Base-by-base conservation (phyloP, 345 rosid genomes). In the Dimocarpus longan region DNA sequence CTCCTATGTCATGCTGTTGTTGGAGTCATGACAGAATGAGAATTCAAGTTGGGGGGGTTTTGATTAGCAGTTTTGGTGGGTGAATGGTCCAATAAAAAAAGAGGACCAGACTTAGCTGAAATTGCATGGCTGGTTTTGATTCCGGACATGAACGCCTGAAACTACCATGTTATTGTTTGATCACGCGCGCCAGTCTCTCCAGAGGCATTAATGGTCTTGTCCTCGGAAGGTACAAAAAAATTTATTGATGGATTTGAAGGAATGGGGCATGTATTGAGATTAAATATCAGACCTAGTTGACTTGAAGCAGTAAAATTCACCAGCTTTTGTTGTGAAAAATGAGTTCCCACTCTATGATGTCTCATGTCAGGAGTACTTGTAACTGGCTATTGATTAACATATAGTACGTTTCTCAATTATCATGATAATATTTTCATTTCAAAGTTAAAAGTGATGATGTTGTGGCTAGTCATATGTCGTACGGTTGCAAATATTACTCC, bases 61-160 rank as follows among this genome's bases (percentile, higher is more conserved):
- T 10, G 5, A 59, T 8, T 7, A 50, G 24, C 16, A 13, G 18
- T 28, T 5, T 9, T 16, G 44, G 60, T 64, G 46, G 70, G 69
- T 76, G 73, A 67, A 21, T 67, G 73, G 54, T 12, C 7, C 73
- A 59, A 6, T 19, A 8, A 21, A 12, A 15, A 62, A 28, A 6
- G 32, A 10, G 13, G 15, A 21, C 52, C 8, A 4, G 6, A 5
- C 48, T 52, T 66, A 1, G 48, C 62, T 12, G 44, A 42, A 66
- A 50, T 50, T 76, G 56, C 44, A 66, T 37, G 79, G 65, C 12
- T 2, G 19, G 52, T 37, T 32, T n/a, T 42, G 78, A 48, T 44
- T 63, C 70, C 42, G 70, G 62, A 46, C 52, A 11, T 46, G 52
- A 46, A 46, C 52, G 78, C 48, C 19, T 13, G 52, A 50, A 57